Evolutionary conservation across 2,329 filamentous ascomycete species (phyloP).

Genomic region (Cercospora brassicicola): DNA sequence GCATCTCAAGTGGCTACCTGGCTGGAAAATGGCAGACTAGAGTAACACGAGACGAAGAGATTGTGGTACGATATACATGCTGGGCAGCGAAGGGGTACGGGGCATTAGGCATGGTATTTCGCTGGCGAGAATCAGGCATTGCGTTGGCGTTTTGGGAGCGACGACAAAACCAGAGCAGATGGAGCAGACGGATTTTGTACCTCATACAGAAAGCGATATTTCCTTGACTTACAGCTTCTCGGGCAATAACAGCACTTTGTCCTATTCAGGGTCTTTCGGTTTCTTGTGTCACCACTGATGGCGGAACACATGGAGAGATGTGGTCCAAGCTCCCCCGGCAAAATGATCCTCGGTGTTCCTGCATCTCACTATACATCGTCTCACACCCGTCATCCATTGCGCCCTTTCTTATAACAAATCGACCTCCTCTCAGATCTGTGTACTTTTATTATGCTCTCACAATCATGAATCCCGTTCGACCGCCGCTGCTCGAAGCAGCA

Average conservation of each 20-base stretch:
- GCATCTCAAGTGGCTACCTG: conserved; percentile 91
- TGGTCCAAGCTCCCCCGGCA: neutral
- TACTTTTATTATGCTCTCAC: neutral
- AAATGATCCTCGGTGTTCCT: neutral
- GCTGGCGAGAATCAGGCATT: conserved; percentile 14
- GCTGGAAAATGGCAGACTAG: conserved; percentile 69
- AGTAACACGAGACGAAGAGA: neutral
- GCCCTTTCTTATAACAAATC: neutral
- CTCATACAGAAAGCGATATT: conserved; percentile 11
- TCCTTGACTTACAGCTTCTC: neutral
- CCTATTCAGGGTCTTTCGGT: neutral
- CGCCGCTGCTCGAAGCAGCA: conserved; percentile 29
- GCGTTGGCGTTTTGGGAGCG: conserved; percentile 17
- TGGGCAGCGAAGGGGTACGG: conserved; percentile 1
- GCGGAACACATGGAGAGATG: conserved; percentile 2
- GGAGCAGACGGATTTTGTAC: conserved; percentile 18
- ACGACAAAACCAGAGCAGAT: conserved; percentile 14
- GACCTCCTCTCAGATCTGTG: neutral
- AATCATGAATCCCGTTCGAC: conserved; percentile 27
- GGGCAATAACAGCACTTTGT: neutral
- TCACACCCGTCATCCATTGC: neutral
- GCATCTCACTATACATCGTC: neutral
- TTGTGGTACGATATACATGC: conserved; percentile 11
- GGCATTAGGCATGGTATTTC: conserved; percentile 2
- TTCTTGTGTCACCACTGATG: neutral